phyloP scores from a whole-genome alignment of 2,329 filamentous ascomycete genomes.

The Daldinia sp. region DNA sequence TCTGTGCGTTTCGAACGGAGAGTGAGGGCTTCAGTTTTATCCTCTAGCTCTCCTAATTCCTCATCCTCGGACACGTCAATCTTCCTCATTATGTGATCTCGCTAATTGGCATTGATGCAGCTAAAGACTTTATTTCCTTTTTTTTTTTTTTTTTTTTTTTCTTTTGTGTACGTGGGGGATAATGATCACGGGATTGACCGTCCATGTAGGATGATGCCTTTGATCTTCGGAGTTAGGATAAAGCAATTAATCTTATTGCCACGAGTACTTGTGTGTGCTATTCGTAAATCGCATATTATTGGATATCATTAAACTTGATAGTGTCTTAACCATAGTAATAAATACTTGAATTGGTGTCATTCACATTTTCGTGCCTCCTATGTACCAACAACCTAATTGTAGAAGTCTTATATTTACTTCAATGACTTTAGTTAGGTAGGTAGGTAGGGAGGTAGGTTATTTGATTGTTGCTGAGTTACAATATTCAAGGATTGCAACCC shows the following conservation, averaged over 20 bases:
- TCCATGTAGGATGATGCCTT: background rate
- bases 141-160: no score
- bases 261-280: background rate
- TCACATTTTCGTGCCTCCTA: background rate
- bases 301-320: background rate
- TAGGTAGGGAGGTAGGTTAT: background rate
- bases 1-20: slow-evolving; percentile 66
- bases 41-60: slow-evolving; percentile 60
- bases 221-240: slow-evolving; percentile 7
- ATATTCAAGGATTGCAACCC: no score
- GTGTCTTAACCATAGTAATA: background rate
- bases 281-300: background rate
- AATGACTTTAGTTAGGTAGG: background rate
- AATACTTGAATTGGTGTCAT: background rate
- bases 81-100: slow-evolving; percentile 28
- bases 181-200: background rate
- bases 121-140: background rate
- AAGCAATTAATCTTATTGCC: background rate
- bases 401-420: no score
- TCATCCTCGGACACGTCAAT: slow-evolving; percentile 52
- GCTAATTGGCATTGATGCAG: background rate
- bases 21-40: slow-evolving; percentile 59
- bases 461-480: background rate
- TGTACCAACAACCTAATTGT: no score
- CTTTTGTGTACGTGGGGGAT: background rate